A percentile compares a stretch with the other conserved stretches of the same genome.
Evolutionary conservation across 441 rosid genomes (phyloP).

Genomic region (Dalechampia spathulata): DNA sequence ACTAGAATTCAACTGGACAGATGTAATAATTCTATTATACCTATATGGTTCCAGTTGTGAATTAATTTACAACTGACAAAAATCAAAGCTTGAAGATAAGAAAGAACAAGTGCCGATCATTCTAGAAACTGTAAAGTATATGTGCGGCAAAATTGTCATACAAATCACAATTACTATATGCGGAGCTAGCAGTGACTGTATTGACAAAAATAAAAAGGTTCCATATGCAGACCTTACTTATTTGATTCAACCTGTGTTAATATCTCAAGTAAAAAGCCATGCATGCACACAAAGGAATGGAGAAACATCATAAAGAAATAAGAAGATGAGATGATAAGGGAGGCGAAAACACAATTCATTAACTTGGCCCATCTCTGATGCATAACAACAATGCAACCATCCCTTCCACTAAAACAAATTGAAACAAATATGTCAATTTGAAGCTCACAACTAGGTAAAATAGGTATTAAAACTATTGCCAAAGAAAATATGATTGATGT

Average conservation of each 20-base stretch:
- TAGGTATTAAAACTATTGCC: background rate
- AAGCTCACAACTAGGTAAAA: background rate
- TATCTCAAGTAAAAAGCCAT: background rate
- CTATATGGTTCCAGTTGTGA: background rate
- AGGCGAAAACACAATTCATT: background rate
- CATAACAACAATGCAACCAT: background rate
- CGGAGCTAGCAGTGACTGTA: no score
- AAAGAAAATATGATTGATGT: background rate
- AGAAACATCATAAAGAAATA: background rate
- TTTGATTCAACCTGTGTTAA: no score
- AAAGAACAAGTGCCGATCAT: background rate
- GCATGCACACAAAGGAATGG: background rate
- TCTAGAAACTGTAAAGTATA: no score
- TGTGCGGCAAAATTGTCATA: no score
- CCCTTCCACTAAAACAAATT: background rate
- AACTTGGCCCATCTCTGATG: no score
- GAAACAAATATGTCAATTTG: background rate
- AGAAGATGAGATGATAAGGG: background rate
- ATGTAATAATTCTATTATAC: background rate
- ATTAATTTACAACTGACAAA: background rate
- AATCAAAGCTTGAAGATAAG: background rate
- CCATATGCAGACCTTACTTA: no score
- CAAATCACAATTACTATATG: no score
- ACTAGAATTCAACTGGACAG: constrained; percentile 2
- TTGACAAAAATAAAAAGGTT: no score